Conservation (phyloP, 192 early-diverging fungal genomes). For the Backusella macrospora region DNA sequence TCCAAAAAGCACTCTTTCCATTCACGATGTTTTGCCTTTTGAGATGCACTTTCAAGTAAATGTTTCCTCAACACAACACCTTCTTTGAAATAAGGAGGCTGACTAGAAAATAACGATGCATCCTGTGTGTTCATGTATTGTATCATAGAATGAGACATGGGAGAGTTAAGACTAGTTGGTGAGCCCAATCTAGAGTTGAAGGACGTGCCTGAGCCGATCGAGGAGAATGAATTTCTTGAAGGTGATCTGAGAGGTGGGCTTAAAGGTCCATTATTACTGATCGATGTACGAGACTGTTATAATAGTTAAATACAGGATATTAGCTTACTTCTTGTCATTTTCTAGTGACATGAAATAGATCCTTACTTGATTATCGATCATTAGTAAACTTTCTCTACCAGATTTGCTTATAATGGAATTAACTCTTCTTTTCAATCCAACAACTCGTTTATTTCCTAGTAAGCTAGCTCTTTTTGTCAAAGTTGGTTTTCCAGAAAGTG, state of each 20-base stretch:
- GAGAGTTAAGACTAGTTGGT: not conserved
- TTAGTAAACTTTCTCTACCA: conserved; percentile 21
- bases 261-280: conserved; percentile 1
- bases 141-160: conserved; percentile 15
- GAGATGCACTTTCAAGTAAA: conserved; percentile 68
- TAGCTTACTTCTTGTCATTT: not conserved
- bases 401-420: conserved; percentile 28
- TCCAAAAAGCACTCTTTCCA: conserved; percentile 85
- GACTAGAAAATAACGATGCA: conserved; percentile 14
- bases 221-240: conserved; percentile 23
- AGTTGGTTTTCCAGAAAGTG: conserved; percentile 15
- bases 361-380: conserved; percentile 11
- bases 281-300: not conserved
- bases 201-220: not conserved
- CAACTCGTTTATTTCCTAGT: conserved; percentile 12
- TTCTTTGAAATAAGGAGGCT: conserved; percentile 53
- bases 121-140: conserved; percentile 5
- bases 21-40: conserved; percentile 76
- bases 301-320: not conserved
- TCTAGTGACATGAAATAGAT: not conserved
- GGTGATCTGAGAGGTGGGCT: not conserved
- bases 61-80: conserved; percentile 86
- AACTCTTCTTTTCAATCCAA: conserved; percentile 34
- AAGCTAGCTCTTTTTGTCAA: conserved; percentile 16
- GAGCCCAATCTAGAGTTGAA: conserved; percentile 9